Conservation (phyloP, 768 basidiomycete genomes). For the Lyophyllum decastes region DNA sequence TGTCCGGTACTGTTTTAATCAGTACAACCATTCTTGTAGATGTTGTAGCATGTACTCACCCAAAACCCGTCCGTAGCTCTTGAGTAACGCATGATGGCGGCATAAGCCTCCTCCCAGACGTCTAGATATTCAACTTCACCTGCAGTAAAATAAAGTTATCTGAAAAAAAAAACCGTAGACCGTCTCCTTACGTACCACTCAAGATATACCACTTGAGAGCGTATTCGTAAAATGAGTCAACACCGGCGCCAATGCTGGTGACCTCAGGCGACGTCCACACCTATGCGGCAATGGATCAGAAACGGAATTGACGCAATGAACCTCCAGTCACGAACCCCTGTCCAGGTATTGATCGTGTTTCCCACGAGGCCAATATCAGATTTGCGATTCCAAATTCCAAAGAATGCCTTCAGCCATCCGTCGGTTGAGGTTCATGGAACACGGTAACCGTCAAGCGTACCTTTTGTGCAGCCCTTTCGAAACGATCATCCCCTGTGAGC, state of each 20-base stretch:
- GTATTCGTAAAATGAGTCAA: constrained; percentile 96
- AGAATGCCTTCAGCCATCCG: constrained; percentile 59
- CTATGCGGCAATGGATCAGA: constrained; percentile 32
- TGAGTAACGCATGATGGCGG: constrained; percentile 83
- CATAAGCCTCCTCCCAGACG: constrained; percentile 83
- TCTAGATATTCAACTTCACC: constrained; percentile 82
- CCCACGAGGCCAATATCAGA: constrained; percentile 85
- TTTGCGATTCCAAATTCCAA: constrained; percentile 90
- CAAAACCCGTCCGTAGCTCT: constrained; percentile 85
- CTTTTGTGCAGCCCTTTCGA: constrained; percentile 85
- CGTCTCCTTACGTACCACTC: constrained; percentile 51
- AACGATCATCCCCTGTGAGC: constrained; percentile 85
- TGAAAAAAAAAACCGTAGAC: neutral
- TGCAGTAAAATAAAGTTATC: constrained; percentile 20
- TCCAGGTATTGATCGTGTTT: constrained; percentile 83
- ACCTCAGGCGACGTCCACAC: constrained; percentile 77
- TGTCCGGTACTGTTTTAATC: constrained; percentile 70
- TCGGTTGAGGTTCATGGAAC: neutral
- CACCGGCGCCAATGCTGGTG: constrained; percentile 87
- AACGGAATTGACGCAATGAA: neutral
- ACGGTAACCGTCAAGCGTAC: constrained; percentile 17
- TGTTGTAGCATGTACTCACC: constrained; percentile 45
- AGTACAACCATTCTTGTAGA: neutral
- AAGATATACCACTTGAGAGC: constrained; percentile 91
- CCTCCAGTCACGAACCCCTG: constrained; percentile 57